phyloP scores from a whole-genome alignment of 306 rosid genomes.

The Hylodesmum podocarpum region DNA sequence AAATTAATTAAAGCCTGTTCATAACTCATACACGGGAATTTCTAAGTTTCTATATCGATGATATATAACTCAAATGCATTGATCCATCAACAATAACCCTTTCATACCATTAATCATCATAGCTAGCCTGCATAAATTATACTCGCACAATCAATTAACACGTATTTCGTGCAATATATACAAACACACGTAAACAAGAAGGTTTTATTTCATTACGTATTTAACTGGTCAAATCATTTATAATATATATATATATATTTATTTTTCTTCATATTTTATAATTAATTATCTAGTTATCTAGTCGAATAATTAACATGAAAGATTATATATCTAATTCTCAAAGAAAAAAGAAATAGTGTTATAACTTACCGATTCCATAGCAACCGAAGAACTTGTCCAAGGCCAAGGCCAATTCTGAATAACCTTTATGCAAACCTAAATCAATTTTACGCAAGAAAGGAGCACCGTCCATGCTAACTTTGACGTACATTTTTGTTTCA shows the following conservation, averaged over 20 bases:
- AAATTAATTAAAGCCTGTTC: neutral
- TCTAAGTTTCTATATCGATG: neutral
- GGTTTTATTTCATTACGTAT: too few relatives aligned
- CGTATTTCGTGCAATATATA: neutral
- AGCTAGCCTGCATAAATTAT: neutral
- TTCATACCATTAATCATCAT: neutral
- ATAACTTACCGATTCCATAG: constrained; percentile 50
- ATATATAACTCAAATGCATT: neutral
- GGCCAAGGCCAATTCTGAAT: constrained; percentile 53
- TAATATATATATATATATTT: too few relatives aligned
- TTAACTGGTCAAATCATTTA: too few relatives aligned
- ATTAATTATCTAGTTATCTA: too few relatives aligned
- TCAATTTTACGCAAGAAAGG: constrained; percentile 87
- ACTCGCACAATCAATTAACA: neutral
- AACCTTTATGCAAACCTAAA: constrained; percentile 51
- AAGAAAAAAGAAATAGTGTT: neutral
- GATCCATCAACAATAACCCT: neutral
- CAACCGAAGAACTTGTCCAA: constrained; percentile 66
- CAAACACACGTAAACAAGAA: too few relatives aligned
- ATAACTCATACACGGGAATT: too few relatives aligned
- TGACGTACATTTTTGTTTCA: constrained; percentile 58
- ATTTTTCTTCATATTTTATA: too few relatives aligned
- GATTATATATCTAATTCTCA: too few relatives aligned
- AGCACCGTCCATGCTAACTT: constrained; percentile 87
- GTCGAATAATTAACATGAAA: too few relatives aligned